Base-by-base conservation (phyloP, 176 grass and related monocot species). In the Hordeum vulgare region DNA sequence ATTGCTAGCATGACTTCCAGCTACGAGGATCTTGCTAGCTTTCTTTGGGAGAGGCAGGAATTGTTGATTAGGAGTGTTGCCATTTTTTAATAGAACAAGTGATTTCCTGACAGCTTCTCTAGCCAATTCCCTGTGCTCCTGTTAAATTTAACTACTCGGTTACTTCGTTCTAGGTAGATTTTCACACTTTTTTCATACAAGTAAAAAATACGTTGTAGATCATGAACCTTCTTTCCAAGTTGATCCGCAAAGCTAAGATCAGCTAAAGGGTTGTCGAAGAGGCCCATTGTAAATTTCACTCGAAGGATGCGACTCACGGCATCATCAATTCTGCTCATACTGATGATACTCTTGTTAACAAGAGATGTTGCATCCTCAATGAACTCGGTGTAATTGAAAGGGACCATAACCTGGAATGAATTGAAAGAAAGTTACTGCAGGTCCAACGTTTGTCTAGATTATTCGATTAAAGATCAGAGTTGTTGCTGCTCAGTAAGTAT, bases 61-160 rank as follows among this genome's bases (percentile, higher is more conserved):
- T 31, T 86, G 79, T 42, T 86, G 77, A 63, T 90, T 71, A 25
- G 89, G 56, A 83, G 90, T 86, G 25, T 95, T 95, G 29, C 92
- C 95, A 26, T 98, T 98, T 91, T 98, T 98, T 18, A 98, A 81
- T 51, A 98, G 65, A 81, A 98, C 95, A 74, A 98, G 90, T 21
- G 95, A 98, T 89, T 98, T 98, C 80, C 95, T 87, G 62, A 98
- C 95, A 81, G 95, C 95, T 95, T 95, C 95, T 84, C 88, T 92
- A 82, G 95, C 95, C 89, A 98, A 86, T 82, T 95, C 92, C 71
- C 95, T 89, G 80, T 98, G 95, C 82, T 93, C 95, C 95, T 98
- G 90, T 81, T 57, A 73, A 81, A 87, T 85, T 85, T 15, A 15
- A 41, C 17, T 27, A 81, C 42, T 85, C 3, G 11, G 26, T 78